Conservation (phyloP, 78 protist species). For the Dictyostelium intermedium region DNA sequence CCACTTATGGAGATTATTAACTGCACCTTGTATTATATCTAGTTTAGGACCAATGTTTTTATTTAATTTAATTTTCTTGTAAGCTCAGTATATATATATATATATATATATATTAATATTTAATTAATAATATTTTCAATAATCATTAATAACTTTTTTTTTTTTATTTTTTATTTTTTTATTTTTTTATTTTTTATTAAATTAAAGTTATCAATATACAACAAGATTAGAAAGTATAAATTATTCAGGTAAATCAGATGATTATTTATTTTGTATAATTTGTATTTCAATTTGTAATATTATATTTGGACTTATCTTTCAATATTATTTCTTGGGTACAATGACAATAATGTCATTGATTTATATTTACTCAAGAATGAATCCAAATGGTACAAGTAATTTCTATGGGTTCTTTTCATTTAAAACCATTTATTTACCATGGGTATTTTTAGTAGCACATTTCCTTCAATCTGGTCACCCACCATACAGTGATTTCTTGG, state of each 20-base stretch:
- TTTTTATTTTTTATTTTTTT: no score
- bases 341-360: conserved; percentile 26
- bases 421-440: conserved; percentile 72
- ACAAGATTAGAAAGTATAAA: conserved; percentile 8
- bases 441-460: conserved; percentile 48
- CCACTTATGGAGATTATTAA: conserved; percentile 49
- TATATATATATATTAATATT: no score
- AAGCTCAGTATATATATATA: neutral
- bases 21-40: neutral
- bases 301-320: conserved; percentile 3
- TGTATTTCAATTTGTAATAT: neutral
- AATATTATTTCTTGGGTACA: neutral
- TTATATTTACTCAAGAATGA: conserved; percentile 73
- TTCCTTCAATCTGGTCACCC: neutral
- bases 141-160: no score
- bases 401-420: conserved; percentile 67
- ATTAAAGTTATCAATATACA: conserved; percentile 28
- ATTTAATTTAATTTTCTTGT: conserved; percentile 22
- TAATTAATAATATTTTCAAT: no score
- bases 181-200: no score
- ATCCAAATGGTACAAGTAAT: conserved; percentile 32
- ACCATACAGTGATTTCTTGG: neutral
- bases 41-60: conserved; percentile 8
- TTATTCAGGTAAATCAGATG: conserved; percentile 34
- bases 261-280: conserved; percentile 28